Evolutionary conservation across 2,329 filamentous ascomycete species (phyloP).

Genomic region (Metarhizium guizhouense): DNA sequence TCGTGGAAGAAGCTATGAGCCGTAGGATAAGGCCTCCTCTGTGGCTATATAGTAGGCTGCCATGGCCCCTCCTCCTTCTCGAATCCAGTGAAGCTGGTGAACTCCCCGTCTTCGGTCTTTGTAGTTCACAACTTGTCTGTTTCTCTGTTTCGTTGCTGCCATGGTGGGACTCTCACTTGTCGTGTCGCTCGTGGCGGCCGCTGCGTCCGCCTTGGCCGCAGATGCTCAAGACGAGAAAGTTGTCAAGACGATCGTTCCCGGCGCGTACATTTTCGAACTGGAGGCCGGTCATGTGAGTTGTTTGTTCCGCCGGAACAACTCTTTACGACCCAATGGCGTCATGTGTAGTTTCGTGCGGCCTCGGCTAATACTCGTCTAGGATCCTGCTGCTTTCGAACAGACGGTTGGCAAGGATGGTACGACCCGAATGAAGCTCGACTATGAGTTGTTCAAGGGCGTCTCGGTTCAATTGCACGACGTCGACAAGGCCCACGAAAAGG

Average conservation of each 20-base stretch:
- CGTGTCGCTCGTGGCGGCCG: slow-evolving; percentile 9
- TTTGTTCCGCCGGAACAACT: background rate
- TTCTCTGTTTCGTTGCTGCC: background rate
- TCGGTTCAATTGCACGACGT: slow-evolving; percentile 43
- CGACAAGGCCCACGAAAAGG: slow-evolving; percentile 33
- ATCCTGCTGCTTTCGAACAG: slow-evolving; percentile 12
- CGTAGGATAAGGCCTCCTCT: background rate
- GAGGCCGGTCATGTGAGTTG: slow-evolving; percentile 10
- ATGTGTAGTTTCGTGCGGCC: background rate
- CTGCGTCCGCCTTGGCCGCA: slow-evolving; percentile 7
- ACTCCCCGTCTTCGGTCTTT: background rate
- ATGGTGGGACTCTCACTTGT: slow-evolving; percentile 12
- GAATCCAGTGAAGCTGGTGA: background rate
- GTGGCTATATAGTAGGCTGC: background rate
- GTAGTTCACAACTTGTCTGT: background rate
- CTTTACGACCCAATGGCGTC: background rate
- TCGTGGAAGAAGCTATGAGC: background rate
- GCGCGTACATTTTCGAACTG: slow-evolving; percentile 15
- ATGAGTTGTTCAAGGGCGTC: slow-evolving; percentile 43
- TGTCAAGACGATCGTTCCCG: slow-evolving; percentile 6
- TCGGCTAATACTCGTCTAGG: background rate
- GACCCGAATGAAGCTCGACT: slow-evolving; percentile 39
- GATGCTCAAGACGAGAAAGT: background rate
- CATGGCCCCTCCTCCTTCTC: background rate
- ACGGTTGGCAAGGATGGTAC: slow-evolving; percentile 23